A percentile compares a stretch with the other conserved stretches of the same genome.
Conservation (phyloP, 352 stramenopile species). For the Thraustochytrium striatum region DNA sequence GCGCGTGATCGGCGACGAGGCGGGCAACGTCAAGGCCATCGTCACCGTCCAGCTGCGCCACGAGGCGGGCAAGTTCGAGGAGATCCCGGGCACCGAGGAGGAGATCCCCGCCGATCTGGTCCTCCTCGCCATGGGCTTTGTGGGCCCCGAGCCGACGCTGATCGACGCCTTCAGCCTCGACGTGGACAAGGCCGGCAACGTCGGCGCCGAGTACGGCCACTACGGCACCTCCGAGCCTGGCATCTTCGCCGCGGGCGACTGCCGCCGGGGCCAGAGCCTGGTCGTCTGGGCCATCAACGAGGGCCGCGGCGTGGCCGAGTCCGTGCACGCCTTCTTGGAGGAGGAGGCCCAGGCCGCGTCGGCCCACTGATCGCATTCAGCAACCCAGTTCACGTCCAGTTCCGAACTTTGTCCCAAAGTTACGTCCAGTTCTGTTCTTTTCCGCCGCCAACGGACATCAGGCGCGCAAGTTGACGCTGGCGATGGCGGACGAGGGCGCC, state of each 20-base stretch:
- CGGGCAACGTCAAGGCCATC: slow-evolving; percentile 63
- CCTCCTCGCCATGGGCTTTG: slow-evolving; percentile 95
- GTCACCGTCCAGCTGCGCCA: slow-evolving; percentile 66
- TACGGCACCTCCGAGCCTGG: slow-evolving; percentile 88
- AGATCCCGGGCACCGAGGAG: slow-evolving; percentile 77
- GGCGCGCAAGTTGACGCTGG: too few species aligned
- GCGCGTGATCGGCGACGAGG: slow-evolving; percentile 69
- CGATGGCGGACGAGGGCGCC: too few species aligned
- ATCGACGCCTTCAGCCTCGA: slow-evolving; percentile 78
- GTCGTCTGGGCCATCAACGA: slow-evolving; percentile 98
- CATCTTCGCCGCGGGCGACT: slow-evolving; percentile 95
- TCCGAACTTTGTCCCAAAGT: too few species aligned
- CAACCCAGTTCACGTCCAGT: too few species aligned
- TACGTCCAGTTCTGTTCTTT: too few species aligned
- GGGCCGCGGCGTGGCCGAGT: slow-evolving; percentile 80
- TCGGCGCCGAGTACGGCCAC: slow-evolving; percentile 83
- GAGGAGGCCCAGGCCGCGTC: background rate
- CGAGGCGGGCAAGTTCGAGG: slow-evolving; percentile 54
- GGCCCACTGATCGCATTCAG: background rate
- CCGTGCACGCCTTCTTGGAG: slow-evolving; percentile 57
- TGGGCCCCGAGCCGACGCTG: slow-evolving; percentile 85
- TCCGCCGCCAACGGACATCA: too few species aligned
- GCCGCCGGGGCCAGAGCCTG: slow-evolving; percentile 89
- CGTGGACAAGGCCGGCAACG: slow-evolving; percentile 89
- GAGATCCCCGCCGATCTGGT: slow-evolving; percentile 88